Percentiles rank a stretch among this genome's conserved stretches.
phyloP scores from a whole-genome alignment of 805 yeast species.

The Zygoascus tannicola region DNA sequence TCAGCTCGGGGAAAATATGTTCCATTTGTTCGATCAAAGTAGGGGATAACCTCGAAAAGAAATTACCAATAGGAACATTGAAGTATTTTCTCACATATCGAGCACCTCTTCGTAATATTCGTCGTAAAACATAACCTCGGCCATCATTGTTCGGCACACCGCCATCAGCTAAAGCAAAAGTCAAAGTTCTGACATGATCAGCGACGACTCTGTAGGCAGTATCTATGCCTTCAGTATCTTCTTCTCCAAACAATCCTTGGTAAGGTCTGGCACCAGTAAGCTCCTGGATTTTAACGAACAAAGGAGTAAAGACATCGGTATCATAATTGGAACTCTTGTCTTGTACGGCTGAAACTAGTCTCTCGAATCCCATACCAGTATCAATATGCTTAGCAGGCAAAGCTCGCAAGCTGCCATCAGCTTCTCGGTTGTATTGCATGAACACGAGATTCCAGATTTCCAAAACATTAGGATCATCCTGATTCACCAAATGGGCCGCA shows the following conservation, averaged over 20 bases:
- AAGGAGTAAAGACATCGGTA: constrained; percentile 90
- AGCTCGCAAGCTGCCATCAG: constrained; percentile 67
- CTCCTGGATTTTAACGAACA: constrained; percentile 78
- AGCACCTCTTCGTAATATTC: constrained; percentile 96
- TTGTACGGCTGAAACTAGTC: constrained; percentile 90
- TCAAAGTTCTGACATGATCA: constrained; percentile 94
- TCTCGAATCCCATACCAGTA: constrained; percentile 98
- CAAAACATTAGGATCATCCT: constrained; percentile 95
- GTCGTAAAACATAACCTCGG: constrained; percentile 94
- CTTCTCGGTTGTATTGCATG: constrained; percentile 92
- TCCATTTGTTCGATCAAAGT: constrained; percentile 81
- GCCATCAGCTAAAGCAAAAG: constrained; percentile 95
- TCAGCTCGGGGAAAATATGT: constrained; percentile 87
- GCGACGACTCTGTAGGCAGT: constrained; percentile 98
- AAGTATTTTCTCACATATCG: constrained; percentile 94
- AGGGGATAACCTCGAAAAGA: constrained; percentile 87
- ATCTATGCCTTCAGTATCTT: constrained; percentile 88
- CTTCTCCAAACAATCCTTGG: constrained; percentile 86
- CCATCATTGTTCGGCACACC: constrained; percentile 99
- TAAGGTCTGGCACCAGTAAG: constrained; percentile 89
- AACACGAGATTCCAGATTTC: constrained; percentile 98
- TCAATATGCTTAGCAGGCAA: constrained; percentile 94
- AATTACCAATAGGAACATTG: constrained; percentile 90
- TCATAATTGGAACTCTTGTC: constrained; percentile 89
- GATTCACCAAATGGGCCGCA: constrained; percentile 81